Conservation (phyloP, 768 basidiomycete genomes). For the Calocybe cyanea region DNA sequence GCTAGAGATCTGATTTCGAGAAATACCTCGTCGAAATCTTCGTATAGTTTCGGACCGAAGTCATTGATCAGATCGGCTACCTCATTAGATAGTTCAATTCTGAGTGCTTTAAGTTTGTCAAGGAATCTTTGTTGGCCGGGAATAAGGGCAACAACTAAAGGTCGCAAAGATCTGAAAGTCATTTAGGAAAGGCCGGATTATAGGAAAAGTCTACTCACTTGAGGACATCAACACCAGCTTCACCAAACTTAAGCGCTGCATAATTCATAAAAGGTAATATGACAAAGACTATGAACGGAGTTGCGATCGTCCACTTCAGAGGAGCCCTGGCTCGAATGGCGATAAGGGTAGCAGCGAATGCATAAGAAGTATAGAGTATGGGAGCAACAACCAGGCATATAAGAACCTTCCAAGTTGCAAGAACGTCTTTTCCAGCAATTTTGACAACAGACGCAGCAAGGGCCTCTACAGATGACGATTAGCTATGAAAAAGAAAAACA, state of each 20-base stretch:
- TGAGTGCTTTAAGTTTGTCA: slow-evolving; percentile 68
- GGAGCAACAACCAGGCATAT: slow-evolving; percentile 92
- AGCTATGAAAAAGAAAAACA: not conserved
- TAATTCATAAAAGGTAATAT: slow-evolving; percentile 86
- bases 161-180: slow-evolving; percentile 72
- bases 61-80: slow-evolving; percentile 81
- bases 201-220: slow-evolving; percentile 56
- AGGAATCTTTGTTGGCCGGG: slow-evolving; percentile 86
- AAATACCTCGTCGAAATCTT: slow-evolving; percentile 79
- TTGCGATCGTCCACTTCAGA: slow-evolving; percentile 60
- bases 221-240: slow-evolving; percentile 95
- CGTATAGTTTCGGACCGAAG: slow-evolving; percentile 83
- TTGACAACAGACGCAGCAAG: slow-evolving; percentile 95
- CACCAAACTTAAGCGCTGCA: slow-evolving; percentile 94
- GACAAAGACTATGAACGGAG: slow-evolving; percentile 73
- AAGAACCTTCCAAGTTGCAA: slow-evolving; percentile 96
- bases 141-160: slow-evolving; percentile 80
- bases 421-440: slow-evolving; percentile 92
- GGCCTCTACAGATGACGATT: slow-evolving; percentile 58
- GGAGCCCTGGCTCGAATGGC: slow-evolving; percentile 66
- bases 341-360: slow-evolving; percentile 69
- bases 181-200: slow-evolving; percentile 4
- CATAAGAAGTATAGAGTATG: slow-evolving; percentile 80
- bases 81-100: slow-evolving; percentile 76
- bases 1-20: not conserved